These are phyloP conservation scores for Claviceps sorghi DNA, from an alignment of 2,329 filamentous ascomycete species.

Conservation along the genomic window DNA sequence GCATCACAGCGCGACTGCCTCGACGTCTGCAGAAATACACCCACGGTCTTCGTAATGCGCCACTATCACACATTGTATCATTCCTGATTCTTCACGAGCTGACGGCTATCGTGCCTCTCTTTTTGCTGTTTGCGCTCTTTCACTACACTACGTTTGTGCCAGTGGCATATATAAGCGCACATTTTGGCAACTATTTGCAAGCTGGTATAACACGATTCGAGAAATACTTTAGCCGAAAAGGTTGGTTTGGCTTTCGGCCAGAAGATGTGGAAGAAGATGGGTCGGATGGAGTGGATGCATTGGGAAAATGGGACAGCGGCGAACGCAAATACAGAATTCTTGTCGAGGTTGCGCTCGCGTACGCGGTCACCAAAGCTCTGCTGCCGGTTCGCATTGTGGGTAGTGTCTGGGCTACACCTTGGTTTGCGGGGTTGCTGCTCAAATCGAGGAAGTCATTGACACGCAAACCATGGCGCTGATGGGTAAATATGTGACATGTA, in stretches of 20 bases:
- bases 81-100: constrained; percentile 88
- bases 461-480: constrained; percentile 11
- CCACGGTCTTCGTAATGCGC: constrained; percentile 55
- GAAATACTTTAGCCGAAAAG: constrained; percentile 60
- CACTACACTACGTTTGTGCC: constrained; percentile 69
- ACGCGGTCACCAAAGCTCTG: constrained; percentile 75
- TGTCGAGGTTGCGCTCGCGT: constrained; percentile 69
- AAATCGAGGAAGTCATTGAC: constrained; percentile 19
- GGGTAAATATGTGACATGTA: not conserved
- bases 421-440: constrained; percentile 63
- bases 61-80: constrained; percentile 66
- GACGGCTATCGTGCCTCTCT: constrained; percentile 68
- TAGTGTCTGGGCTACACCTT: constrained; percentile 82
- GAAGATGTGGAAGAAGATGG: constrained; percentile 11
- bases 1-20: constrained; percentile 43
- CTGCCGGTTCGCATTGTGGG: constrained; percentile 61
- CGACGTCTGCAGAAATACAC: constrained; percentile 55
- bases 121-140: constrained; percentile 62
- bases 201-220: constrained; percentile 62
- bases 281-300: constrained; percentile 14
- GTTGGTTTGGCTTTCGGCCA: constrained; percentile 57
- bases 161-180: constrained; percentile 31
- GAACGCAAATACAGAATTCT: constrained; percentile 41
- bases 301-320: constrained; percentile 22
- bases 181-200: constrained; percentile 36